Percentiles rank a stretch among this genome's conserved stretches.
Conservation (phyloP, 768 basidiomycete species). For the Podaxis pistillaris region DNA sequence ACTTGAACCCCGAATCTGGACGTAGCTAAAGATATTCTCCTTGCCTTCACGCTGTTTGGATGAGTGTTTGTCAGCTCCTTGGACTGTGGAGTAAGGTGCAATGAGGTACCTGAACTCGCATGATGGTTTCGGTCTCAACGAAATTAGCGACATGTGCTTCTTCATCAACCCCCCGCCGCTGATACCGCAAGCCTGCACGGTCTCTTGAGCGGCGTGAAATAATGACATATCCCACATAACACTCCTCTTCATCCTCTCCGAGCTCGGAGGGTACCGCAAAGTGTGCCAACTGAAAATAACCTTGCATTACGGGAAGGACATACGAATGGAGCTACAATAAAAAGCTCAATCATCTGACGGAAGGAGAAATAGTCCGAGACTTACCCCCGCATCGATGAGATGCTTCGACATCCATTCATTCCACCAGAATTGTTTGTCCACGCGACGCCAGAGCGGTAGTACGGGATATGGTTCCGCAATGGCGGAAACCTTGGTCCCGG, state of each 20-base stretch:
- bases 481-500: constrained; percentile 42
- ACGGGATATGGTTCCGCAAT: constrained; percentile 72
- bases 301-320: constrained; percentile 91
- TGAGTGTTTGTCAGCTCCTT: background rate
- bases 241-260: constrained; percentile 40
- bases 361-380: constrained; percentile 20
- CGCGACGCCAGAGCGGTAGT: constrained; percentile 88
- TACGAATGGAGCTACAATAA: constrained; percentile 70
- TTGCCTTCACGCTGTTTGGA: constrained; percentile 63
- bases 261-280: constrained; percentile 61
- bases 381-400: constrained; percentile 84
- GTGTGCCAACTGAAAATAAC: constrained; percentile 76
- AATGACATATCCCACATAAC: constrained; percentile 71
- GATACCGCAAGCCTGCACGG: constrained; percentile 91
- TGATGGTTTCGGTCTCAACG: constrained; percentile 91
- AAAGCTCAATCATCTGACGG: constrained; percentile 3
- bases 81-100: background rate
- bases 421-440: constrained; percentile 94
- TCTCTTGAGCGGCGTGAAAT: constrained; percentile 86
- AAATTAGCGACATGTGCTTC: constrained; percentile 94
- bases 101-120: constrained; percentile 67
- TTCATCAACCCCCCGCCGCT: constrained; percentile 91
- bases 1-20: constrained; percentile 93
- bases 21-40: constrained; percentile 81
- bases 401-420: constrained; percentile 86